These are phyloP conservation scores for Nothopassalora personata DNA, from an alignment of 2,329 filamentous ascomycete genomes.

Conservation along the genomic window DNA sequence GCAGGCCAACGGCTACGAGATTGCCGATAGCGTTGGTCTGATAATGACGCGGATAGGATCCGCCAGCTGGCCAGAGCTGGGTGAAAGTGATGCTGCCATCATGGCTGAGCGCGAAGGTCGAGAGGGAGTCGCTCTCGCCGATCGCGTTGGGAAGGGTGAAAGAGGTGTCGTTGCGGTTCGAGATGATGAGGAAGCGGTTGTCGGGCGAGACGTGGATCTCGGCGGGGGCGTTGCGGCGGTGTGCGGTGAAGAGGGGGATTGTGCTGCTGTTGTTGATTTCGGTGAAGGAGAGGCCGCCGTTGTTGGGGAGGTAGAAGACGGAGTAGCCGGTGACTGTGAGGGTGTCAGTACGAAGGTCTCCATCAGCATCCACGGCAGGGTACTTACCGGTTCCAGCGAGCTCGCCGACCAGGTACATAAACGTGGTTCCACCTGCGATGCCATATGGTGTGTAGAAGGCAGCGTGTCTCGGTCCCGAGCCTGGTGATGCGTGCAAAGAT, in stretches of 20 bases:
- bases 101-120: conserved; percentile 55
- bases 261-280: conserved; percentile 42
- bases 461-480: conserved; percentile 35
- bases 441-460: conserved; percentile 33
- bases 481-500: conserved; percentile 25
- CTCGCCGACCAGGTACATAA: conserved; percentile 44
- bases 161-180: conserved; percentile 59
- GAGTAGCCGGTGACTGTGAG: conserved; percentile 41
- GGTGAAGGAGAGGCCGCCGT: conserved; percentile 44
- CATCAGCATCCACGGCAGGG: not conserved
- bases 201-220: conserved; percentile 50
- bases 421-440: conserved; percentile 25
- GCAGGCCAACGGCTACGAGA: conserved; percentile 61
- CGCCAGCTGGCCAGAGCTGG: conserved; percentile 59
- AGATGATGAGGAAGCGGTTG: conserved; percentile 59
- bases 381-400: conserved; percentile 39
- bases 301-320: conserved; percentile 38
- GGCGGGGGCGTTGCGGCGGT: conserved; percentile 48
- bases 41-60: conserved; percentile 62
- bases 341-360: conserved; percentile 24
- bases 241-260: conserved; percentile 43
- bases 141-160: conserved; percentile 46
- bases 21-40: conserved; percentile 59
- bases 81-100: conserved; percentile 54
- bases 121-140: conserved; percentile 52